A percentile compares a stretch with the other conserved stretches of the same genome.
These are phyloP conservation scores for Mollisia scopiformis DNA, from an alignment of 2,329 filamentous ascomycete genomes.

Conservation along the genomic window DNA sequence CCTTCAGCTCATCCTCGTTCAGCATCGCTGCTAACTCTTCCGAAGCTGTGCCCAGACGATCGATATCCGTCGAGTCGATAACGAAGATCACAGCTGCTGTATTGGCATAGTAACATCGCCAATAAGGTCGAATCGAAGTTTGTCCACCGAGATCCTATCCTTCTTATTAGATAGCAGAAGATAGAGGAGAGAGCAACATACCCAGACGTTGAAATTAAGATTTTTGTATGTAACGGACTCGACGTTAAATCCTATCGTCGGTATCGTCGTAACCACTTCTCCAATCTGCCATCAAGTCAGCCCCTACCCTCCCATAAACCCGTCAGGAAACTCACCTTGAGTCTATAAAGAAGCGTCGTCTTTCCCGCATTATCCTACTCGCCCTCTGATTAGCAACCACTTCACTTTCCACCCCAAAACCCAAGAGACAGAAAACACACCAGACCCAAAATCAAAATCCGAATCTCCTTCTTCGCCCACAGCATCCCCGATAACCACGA, in stretches of 20 bases:
- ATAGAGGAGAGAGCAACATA: conserved; percentile 46
- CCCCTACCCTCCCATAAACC: conserved; percentile 12
- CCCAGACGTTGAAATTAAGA: conserved; percentile 98
- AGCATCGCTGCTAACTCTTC: conserved; percentile 95
- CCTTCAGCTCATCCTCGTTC: conserved; percentile 94
- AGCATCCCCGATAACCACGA: conserved; percentile 74
- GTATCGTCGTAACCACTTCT: conserved; percentile 98
- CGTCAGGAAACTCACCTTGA: conserved; percentile 70
- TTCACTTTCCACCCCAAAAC: background rate
- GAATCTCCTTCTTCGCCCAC: conserved; percentile 96
- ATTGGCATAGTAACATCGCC: conserved; percentile 99
- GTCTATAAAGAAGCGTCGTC: conserved; percentile 92
- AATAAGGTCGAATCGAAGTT: conserved; percentile 98
- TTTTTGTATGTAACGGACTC: conserved; percentile 99
- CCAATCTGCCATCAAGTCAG: conserved; percentile 68
- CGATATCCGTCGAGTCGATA: conserved; percentile 96
- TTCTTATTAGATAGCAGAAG: conserved; percentile 9
- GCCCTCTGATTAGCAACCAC: conserved; percentile 2
- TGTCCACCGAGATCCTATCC: conserved; percentile 87
- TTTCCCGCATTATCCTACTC: conserved; percentile 96
- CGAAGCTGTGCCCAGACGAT: conserved; percentile 86
- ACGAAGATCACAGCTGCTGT: conserved; percentile 98
- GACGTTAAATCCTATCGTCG: conserved; percentile 98
- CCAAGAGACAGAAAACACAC: conserved; percentile 54
- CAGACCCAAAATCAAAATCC: conserved; percentile 91